phyloP scores from a whole-genome alignment of 441 rosid species.

The Syzygium malaccense region DNA sequence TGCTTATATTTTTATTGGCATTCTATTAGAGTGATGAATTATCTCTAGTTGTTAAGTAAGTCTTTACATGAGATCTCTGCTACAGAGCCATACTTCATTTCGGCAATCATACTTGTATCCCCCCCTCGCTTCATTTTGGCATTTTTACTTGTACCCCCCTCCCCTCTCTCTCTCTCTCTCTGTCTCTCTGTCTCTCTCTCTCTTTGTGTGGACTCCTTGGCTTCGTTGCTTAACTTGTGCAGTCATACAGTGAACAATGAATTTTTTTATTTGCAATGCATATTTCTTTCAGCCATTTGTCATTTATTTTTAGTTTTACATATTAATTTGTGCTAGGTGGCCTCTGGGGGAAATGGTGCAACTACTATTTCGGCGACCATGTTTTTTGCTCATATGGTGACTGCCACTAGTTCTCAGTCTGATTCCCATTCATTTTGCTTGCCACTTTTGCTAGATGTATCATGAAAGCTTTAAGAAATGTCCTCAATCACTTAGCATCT shows the following conservation, averaged over 20 bases:
- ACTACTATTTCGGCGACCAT: constrained; percentile 78
- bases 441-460: background rate
- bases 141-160: too few relatives aligned
- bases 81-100: background rate
- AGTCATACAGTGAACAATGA: background rate
- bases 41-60: background rate
- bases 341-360: constrained; percentile 61
- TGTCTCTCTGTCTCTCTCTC: too few relatives aligned
- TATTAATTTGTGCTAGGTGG: constrained; percentile 32
- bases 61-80: background rate
- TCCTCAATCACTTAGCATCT: background rate
- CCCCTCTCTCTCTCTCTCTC: too few relatives aligned
- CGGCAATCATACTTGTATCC: background rate
- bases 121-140: too few relatives aligned
- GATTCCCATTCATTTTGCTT: background rate
- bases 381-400: constrained; percentile 76
- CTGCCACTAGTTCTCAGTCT: background rate
- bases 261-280: background rate
- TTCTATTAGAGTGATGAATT: background rate
- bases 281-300: background rate
- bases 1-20: background rate
- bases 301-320: background rate
- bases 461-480: background rate
- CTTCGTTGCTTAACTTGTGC: too few relatives aligned
- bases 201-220: background rate